Evolutionary conservation across 2,329 filamentous ascomycete species (phyloP), one percentile per base, ranked within the genome.

Genomic region (Helminthosporium solani): DNA sequence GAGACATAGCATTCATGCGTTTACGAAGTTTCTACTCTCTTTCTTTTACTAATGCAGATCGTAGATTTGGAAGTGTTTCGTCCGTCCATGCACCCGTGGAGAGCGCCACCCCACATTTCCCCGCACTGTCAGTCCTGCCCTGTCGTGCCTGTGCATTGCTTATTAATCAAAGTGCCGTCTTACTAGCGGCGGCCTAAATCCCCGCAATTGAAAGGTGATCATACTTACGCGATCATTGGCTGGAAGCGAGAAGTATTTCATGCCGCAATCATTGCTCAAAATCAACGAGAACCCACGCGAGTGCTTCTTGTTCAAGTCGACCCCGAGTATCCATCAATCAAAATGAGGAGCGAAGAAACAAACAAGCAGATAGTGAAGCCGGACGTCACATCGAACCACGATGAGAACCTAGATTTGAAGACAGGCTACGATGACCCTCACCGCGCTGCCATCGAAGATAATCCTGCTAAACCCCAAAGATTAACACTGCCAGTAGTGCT

Each of bases 401-500:
- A 42, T 8, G 45, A 51, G 16, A 14, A 46, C 6, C 8, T 27
- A 2, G 15, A 45, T 9, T 7, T 54, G 5, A 49, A 46, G 5
- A 9, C 34, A 7, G 49, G 49, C 34, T 55, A 50, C 30, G 44
- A 47, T 18, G 49, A 55, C 28, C 52, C 52, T 16, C 52, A 55
- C 37, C 45, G 33, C 27, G 52, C 52, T 4, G 52, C 52, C 7
- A 44, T 55, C 4, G 52, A 55, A 43, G 52, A 55, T 36, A 53
- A 55, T 25, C 52, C 52, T 2, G 37, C 46, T 21, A 20, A 49
- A n/a, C 23, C 46, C 9, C 46, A 53, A 23, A 55, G 50, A 31
- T 36, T 56, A 1, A 53, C 50, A 11, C 28, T 46, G 19, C 47
- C 53, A 14, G 50, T 56, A 14, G 25, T 53, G n/a, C 50, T 54